Base-by-base conservation (phyloP, 805 yeast species). In the Pichia nanzhaoensis region DNA sequence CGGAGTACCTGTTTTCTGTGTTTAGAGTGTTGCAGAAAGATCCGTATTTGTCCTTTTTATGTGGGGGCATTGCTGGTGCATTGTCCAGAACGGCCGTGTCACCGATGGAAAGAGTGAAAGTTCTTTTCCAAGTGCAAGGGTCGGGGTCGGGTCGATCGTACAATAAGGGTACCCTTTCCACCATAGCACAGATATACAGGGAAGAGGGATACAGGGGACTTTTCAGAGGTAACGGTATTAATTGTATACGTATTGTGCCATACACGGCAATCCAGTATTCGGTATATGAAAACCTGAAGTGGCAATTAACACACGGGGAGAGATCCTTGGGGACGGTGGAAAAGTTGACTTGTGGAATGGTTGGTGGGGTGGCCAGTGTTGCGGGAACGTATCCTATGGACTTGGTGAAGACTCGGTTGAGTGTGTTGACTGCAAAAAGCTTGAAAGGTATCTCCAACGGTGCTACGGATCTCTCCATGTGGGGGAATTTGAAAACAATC, bases 251-350 rank as follows among this genome's bases (percentile, higher is more conserved):
- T 44, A 87, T 93, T 21, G 78, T 91, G 50, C 99, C 99, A 1
- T 91, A 91, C 59, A 81, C 91, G 48, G 97, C 98, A 0, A 95
- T 89, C 13, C 99, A 91, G 65, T 91, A 87, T 66, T 77, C 88
- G 24, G 88, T 84, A 7, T 91, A 84, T 62, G 91, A 91, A 54
- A 61, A 70, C 39, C 66, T 75, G 54, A 84, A 80, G 58, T 67
- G 55, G 30, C 47, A 66, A 30, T 51, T 76, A 10, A 56, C 55
- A 46, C 39, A 40, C 10, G 59, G 48, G 42, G 59, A 51, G 45
- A 57, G 48, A 46, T 73, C 74, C 28, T 61, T 82, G 46, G 66
- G 64, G n/a, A 76, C 77, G 3, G 53, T 59, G 20, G 81, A 84
- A 51, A 73, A 95, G 58, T 66, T 91, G 8, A 40, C 77, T 2